These are phyloP conservation scores for Suhomyces bribrorum DNA, from an alignment of 1,139 yeast genomes.

Conservation along the genomic window DNA sequence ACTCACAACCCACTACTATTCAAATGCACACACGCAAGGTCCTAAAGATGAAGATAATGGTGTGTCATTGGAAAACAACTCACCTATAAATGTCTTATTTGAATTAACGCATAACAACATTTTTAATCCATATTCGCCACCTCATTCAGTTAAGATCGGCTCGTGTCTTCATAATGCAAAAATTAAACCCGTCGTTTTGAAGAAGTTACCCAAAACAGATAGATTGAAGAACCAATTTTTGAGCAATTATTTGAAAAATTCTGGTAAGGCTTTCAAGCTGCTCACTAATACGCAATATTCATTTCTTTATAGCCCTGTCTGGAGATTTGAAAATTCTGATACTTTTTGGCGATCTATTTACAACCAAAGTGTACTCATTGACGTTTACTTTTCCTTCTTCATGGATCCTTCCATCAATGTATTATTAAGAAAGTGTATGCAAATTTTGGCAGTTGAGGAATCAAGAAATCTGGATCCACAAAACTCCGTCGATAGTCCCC, in stretches of 20 bases:
- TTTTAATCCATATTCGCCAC: conserved; percentile 15
- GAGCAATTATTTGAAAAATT: conserved; percentile 17
- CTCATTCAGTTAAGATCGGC: conserved; percentile 10
- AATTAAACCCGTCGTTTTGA: conserved; percentile 9
- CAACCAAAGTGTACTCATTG: conserved; percentile 27
- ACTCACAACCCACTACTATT: neutral
- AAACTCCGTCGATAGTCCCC: conserved; percentile 7
- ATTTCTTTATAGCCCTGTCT: conserved; percentile 28
- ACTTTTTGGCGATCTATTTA: conserved; percentile 34
- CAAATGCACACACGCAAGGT: neutral
- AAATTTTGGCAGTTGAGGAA: conserved; percentile 19
- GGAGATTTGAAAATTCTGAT: conserved; percentile 24
- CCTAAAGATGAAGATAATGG: neutral
- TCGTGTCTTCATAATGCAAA: conserved; percentile 18
- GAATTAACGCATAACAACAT: conserved; percentile 9
- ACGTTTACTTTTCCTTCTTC: conserved; percentile 36
- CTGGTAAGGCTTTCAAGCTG: conserved; percentile 16
- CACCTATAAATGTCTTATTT: conserved; percentile 1
- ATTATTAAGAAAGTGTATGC: conserved; percentile 29
- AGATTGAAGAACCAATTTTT: conserved; percentile 20
- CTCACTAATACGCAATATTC: conserved; percentile 20
- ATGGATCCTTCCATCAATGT: conserved; percentile 42
- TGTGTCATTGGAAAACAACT: neutral
- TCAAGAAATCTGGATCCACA: conserved; percentile 1
- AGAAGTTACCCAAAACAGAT: conserved; percentile 12